phyloP scores from a whole-genome alignment of 129 eudicot genomes.

The Oenanthe sinensis region DNA sequence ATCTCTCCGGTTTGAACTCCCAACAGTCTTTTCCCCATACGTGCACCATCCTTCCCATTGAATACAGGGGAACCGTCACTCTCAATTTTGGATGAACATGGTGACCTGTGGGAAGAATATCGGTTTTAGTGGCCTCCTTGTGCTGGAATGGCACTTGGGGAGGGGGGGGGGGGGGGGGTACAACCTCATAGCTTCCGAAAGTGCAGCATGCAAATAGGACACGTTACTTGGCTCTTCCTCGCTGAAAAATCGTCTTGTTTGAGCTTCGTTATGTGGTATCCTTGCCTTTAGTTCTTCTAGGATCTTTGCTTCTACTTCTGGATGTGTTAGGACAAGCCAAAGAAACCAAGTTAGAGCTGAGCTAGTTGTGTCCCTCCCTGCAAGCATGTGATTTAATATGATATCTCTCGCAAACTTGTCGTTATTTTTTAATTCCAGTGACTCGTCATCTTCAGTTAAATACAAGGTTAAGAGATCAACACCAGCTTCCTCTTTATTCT shows the following conservation, averaged over 20 bases:
- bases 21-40: conserved; percentile 32
- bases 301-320: conserved; percentile 20
- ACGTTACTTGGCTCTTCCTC: conserved; percentile 13
- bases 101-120: conserved; percentile 41
- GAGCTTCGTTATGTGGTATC: background rate
- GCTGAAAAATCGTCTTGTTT: background rate
- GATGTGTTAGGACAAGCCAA: conserved; percentile 22
- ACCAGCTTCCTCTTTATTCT: conserved; percentile 10
- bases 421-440: background rate
- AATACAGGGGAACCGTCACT: conserved; percentile 21
- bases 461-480: conserved; percentile 5
- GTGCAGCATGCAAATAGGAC: conserved; percentile 10
- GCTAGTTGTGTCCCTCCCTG: conserved; percentile 32
- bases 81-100: conserved; percentile 12
- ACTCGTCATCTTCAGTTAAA: background rate
- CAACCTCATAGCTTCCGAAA: background rate
- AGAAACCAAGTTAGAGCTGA: conserved; percentile 37
- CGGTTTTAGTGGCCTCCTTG: conserved; percentile 22
- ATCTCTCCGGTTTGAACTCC: conserved; percentile 51
- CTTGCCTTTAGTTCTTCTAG: conserved; percentile 7
- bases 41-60: conserved; percentile 36
- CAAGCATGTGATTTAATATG: conserved; percentile 17
- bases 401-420: conserved; percentile 17
- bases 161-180: too few species aligned
- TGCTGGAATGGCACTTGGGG: conserved; percentile 3